phyloP scores from a whole-genome alignment of 495 filamentous ascomycete species.

The Aspergillus incahuasiensis region DNA sequence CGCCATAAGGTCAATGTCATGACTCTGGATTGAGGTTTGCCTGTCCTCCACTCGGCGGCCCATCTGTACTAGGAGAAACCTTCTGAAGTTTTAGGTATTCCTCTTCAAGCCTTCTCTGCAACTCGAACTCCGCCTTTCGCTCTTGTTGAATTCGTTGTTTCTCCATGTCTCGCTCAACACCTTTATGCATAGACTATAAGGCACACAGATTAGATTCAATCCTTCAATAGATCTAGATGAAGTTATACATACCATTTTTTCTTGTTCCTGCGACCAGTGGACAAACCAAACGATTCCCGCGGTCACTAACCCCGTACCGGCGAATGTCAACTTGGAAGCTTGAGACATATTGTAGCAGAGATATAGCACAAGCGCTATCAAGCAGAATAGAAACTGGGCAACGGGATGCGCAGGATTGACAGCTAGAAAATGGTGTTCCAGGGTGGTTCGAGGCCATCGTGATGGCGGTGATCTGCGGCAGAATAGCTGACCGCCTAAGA shows the following conservation, averaged over 20 bases:
- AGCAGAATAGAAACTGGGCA: background rate
- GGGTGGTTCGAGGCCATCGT: constrained; percentile 26
- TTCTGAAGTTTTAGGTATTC: constrained; percentile 86
- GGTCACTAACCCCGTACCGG: constrained; percentile 70
- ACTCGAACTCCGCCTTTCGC: constrained; percentile 87
- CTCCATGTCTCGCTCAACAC: constrained; percentile 91
- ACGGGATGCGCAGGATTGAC: no score
- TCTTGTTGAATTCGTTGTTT: constrained; percentile 85
- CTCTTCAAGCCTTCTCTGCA: constrained; percentile 78
- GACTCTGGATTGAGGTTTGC: constrained; percentile 21
- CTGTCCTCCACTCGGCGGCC: constrained; percentile 16
- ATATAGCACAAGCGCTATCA: background rate
- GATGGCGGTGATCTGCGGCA: constrained; percentile 31
- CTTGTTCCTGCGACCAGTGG: constrained; percentile 79
- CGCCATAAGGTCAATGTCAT: constrained; percentile 3
- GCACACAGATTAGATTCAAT: constrained; percentile 8
- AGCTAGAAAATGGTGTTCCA: constrained; percentile 7
- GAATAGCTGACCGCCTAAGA: constrained; percentile 35
- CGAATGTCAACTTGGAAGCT: constrained; percentile 80
- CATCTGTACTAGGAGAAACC: constrained; percentile 41
- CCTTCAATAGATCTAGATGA: background rate
- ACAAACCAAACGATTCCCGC: constrained; percentile 77
- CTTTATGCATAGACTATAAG: constrained; percentile 72
- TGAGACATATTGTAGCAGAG: constrained; percentile 63
- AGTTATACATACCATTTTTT: constrained; percentile 65